Conservation (phyloP, 352 stramenopile genomes). For the Peronospora farinosa region DNA sequence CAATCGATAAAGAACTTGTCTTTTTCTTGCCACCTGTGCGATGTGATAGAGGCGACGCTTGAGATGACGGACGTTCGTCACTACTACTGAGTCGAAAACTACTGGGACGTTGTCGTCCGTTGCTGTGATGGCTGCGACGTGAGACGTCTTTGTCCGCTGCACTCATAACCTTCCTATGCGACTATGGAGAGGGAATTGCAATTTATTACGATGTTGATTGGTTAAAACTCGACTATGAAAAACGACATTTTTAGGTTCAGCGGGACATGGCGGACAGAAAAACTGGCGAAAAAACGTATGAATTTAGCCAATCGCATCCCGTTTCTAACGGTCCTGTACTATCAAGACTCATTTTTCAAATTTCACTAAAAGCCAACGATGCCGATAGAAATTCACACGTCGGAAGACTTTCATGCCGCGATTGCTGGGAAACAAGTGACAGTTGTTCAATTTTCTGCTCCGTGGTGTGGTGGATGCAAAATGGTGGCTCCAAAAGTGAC, state of each 20-base stretch:
- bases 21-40: not conserved
- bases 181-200: not conserved
- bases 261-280: no score
- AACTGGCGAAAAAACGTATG: no score
- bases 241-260: no score
- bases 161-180: conserved; percentile 12
- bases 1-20: conserved; percentile 6
- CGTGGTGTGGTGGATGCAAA: conserved; percentile 76
- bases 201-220: not conserved
- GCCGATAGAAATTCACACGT: conserved; percentile 39
- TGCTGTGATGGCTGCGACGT: conserved; percentile 18
- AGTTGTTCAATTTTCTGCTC: conserved; percentile 58
- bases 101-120: conserved; percentile 6
- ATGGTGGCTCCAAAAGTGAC: conserved; percentile 55
- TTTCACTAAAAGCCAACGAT: conserved; percentile 1
- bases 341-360: no score
- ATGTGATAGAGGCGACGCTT: conserved; percentile 6
- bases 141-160: conserved; percentile 11
- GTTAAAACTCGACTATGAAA: not conserved
- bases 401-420: conserved; percentile 44
- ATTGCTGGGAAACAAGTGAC: conserved; percentile 46
- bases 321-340: no score
- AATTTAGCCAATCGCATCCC: no score
- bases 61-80: conserved; percentile 9
- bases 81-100: conserved; percentile 26